Evolutionary conservation across 2,329 filamentous ascomycete species (phyloP), one percentile per base, ranked within the genome.

Genomic region (Ceratocystis papillata): DNA sequence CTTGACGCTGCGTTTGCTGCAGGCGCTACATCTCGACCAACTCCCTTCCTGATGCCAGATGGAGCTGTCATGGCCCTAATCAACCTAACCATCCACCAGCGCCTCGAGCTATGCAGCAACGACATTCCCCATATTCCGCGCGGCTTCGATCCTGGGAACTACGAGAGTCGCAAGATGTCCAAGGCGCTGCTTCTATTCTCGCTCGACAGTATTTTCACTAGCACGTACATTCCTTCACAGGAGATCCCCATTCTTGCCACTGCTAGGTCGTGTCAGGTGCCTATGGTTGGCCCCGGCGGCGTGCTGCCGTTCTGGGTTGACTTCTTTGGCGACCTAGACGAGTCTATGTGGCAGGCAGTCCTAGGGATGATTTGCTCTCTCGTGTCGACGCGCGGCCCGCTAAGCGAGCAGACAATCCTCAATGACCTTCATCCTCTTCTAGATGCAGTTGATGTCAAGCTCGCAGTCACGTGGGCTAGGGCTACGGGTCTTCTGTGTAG

Each of bases 301-400:
- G 80, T 83, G 53, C 76, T 89, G 3, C 88, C 88, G 0, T 80
- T 89, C 64, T 92, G 88, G 88, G 81, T 84, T 64, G 86, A 87
- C 72, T 84, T 91, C 68, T 83, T 87, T 68, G 85, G 83, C 6
- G 76, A 80, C 5, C 71, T 82, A 0, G 80, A 89, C 68, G 73
- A 73, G n/a, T 74, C 77, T 0, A 80, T 85, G 65, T 91, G 88
- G 87, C 79, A 81, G 65, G 81, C 84, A 69, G 79, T 87, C 10
- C 73, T 90, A 3, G 80, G 82, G 3, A 81, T 84, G 4, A 79
- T 89, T 1, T 76, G 85, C 44, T 84, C 88, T 68, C 77, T 82
- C 37, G 74, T 88, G 44, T 83, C 86, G 0, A 84, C 83, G 20
- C 79, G 86, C 66, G 83, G 87, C 0, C 81, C 84, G 0, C 77